Conservation (phyloP, 768 basidiomycete genomes). For the Lactarius sanguifluus region DNA sequence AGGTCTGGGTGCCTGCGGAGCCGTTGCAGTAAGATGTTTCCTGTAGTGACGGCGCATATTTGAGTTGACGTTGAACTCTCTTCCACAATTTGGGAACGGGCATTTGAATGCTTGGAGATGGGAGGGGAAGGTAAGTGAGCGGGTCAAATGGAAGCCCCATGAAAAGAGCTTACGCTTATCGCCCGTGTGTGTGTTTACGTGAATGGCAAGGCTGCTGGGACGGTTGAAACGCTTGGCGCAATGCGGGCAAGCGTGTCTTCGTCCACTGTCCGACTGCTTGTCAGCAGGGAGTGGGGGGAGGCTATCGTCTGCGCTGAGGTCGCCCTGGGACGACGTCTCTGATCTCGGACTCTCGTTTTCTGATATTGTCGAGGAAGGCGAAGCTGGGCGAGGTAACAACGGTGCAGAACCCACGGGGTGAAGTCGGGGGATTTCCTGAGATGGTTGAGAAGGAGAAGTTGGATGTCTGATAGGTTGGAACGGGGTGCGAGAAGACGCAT, state of each 20-base stretch:
- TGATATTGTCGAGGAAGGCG: slow-evolving; percentile 27
- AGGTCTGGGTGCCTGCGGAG: slow-evolving; percentile 21
- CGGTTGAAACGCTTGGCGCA: slow-evolving; percentile 68
- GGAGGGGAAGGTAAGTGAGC: slow-evolving; percentile 19
- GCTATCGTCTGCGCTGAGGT: slow-evolving; percentile 21
- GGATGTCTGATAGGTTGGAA: slow-evolving; percentile 13
- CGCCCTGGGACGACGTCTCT: slow-evolving; percentile 18
- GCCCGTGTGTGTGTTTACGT: slow-evolving; percentile 68
- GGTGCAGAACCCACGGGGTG: slow-evolving; percentile 16
- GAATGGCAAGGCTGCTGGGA: slow-evolving; percentile 64
- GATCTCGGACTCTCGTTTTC: slow-evolving; percentile 27
- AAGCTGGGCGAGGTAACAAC: slow-evolving; percentile 18
- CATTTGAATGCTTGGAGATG: slow-evolving; percentile 62
- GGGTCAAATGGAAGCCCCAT: neutral
- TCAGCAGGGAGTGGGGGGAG: slow-evolving; percentile 18
- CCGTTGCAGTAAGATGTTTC: slow-evolving; percentile 47
- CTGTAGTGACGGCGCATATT: slow-evolving; percentile 82
- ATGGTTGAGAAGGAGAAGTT: slow-evolving; percentile 13
- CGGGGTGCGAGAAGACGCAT: slow-evolving; percentile 9
- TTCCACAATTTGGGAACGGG: slow-evolving; percentile 69
- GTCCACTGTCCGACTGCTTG: slow-evolving; percentile 30
- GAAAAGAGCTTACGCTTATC: slow-evolving; percentile 53
- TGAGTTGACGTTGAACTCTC: slow-evolving; percentile 80
- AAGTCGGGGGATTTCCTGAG: slow-evolving; percentile 19
- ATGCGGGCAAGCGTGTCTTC: slow-evolving; percentile 40